Base-by-base conservation (phyloP, 306 rosid species). In the Trichosanthes truncata region DNA sequence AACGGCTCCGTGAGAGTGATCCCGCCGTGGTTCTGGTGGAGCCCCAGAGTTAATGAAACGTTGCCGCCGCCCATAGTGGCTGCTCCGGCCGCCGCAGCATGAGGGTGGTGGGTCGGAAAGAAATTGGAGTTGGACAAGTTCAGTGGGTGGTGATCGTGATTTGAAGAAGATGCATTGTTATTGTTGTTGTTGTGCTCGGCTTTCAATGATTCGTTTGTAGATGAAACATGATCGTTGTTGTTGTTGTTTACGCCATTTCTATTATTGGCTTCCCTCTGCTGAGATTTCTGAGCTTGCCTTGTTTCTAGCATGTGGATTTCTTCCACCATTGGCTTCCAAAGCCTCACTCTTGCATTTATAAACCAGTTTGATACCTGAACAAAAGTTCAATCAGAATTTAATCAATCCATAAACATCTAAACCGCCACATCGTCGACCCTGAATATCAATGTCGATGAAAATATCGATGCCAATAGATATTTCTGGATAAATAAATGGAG, bases 271-370 rank as follows among this genome's bases (percentile, higher is more conserved):
- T 83, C 91, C 79, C 84, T 90, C 6, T 77, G 88, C 2, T 83
- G 77, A 71, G 80, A 62, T n/a, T 89, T 90, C 66, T 87, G 94
- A 33, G 81, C 83, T 85, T 94, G 93, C 21, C 88, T 84, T 43
- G 94, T 90, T 90, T 94, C 98, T 9, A 90, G 90, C 86, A 57
- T 90, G 78, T 94, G 94, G 74, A 94, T 94, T 85, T 94, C 98
- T 85, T 94, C 97, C 71, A 92, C 98, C 98, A 94, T 92, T 38
- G 98, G 98, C 79, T 94, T 94, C 98, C 98, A 94, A 0, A 93
- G 91, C 88, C 98, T 87, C 52, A 93, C 98, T 82, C 98, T 90
- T 72, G 98, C 98, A 81, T 93, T 93, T 55, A 93, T 93, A 76
- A 93, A 93, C 98, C 98, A 93, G 82, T 93, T 93, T 3, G 98